These are phyloP conservation scores for Yamadazyma sp. DNA, from an alignment of 1,139 yeast genomes.

Conservation along the genomic window DNA sequence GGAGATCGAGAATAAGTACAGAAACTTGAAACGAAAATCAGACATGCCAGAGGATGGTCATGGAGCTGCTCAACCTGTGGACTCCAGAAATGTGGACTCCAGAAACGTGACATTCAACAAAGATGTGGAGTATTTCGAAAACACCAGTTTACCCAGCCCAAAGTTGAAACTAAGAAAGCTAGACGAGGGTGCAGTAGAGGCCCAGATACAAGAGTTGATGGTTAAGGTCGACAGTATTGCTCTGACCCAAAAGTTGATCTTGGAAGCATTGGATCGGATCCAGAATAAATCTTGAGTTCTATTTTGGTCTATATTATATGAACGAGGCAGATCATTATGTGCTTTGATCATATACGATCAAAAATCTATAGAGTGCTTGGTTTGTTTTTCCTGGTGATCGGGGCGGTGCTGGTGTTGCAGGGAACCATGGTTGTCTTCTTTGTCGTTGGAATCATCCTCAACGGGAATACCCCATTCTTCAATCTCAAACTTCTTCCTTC, in stretches of 20 bases:
- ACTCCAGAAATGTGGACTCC: conserved; percentile 1
- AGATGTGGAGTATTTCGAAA: conserved; percentile 14
- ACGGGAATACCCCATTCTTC: conserved; percentile 96
- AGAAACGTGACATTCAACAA: conserved; percentile 18
- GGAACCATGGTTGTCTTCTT: conserved; percentile 22
- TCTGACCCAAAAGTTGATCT: conserved; percentile 15
- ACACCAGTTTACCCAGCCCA: neutral
- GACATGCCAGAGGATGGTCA: conserved; percentile 3
- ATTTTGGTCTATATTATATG: too few species aligned
- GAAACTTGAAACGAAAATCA: conserved; percentile 10
- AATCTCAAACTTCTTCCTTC: conserved; percentile 78
- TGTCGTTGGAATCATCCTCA: conserved; percentile 68
- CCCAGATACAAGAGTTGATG: conserved; percentile 1
- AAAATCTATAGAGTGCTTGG: conserved; percentile 39
- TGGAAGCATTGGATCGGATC: conserved; percentile 15
- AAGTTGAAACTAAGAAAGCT: conserved; percentile 4
- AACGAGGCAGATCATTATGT: too few species aligned
- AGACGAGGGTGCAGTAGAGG: neutral
- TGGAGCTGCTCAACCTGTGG: neutral
- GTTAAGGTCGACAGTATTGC: conserved; percentile 13
- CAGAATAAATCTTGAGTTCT: too few species aligned
- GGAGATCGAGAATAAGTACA: conserved; percentile 24
- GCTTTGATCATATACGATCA: too few species aligned
- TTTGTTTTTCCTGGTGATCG: conserved; percentile 20
- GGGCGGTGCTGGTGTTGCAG: conserved; percentile 11